Percentiles rank a stretch among this genome's conserved stretches.
Evolutionary conservation across 305 asterid species (phyloP).

Genomic region (Plantago coronopus): DNA sequence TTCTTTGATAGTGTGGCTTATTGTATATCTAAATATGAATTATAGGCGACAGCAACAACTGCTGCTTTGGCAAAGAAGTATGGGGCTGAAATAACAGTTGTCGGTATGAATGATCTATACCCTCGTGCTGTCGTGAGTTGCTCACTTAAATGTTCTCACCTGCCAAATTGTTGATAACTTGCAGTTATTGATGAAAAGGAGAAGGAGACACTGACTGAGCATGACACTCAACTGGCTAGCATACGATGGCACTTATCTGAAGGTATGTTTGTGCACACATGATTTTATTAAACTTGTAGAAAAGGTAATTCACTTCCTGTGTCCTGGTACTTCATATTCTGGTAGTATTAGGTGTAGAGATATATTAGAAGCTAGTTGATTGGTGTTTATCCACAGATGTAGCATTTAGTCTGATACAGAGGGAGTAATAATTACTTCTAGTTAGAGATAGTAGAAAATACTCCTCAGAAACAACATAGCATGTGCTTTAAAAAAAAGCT

Average conservation of each 20-base stretch:
- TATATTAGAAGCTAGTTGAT: no score
- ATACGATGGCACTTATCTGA: constrained; percentile 93
- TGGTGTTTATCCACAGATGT: no score
- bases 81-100: constrained; percentile 91
- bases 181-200: constrained; percentile 89
- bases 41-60: constrained; percentile 77
- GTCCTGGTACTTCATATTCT: no score
- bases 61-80: constrained; percentile 95
- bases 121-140: no score
- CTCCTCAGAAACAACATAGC: background rate
- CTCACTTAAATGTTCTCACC: background rate
- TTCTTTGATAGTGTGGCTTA: constrained; percentile 12
- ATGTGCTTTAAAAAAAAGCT: background rate
- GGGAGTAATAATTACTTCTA: no score
- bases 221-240: constrained; percentile 80
- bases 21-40: constrained; percentile 7
- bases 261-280: constrained; percentile 36
- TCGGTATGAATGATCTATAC: constrained; percentile 48
- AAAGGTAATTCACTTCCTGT: no score
- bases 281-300: no score
- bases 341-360: no score
- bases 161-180: constrained; percentile 25
- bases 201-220: constrained; percentile 67
- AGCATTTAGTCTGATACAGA: no score
- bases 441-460: no score